These are phyloP conservation scores for Gaertneriomyces semiglobifer DNA, from an alignment of 192 early-diverging fungal species.

Conservation along the genomic window DNA sequence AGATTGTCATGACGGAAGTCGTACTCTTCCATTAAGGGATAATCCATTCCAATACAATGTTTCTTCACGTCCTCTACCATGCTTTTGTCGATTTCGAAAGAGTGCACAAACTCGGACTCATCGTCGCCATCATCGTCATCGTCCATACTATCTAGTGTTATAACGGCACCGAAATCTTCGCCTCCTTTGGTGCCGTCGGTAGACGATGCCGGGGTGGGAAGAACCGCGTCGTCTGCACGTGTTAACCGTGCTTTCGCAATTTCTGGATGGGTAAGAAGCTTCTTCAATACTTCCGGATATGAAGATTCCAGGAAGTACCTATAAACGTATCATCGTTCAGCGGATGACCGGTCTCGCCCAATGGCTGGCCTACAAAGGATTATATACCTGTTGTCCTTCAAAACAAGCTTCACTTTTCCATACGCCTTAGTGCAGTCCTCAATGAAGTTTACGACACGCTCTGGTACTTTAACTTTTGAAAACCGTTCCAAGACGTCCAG, in stretches of 20 bases:
- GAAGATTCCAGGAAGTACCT: constrained; percentile 92
- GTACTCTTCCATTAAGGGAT: constrained; percentile 94
- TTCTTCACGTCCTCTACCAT: constrained; percentile 74
- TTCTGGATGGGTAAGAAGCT: constrained; percentile 71
- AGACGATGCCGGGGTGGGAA: no score
- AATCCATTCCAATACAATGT: constrained; percentile 89
- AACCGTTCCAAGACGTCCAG: constrained; percentile 80
- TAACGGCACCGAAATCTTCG: constrained; percentile 49
- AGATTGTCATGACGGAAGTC: constrained; percentile 87
- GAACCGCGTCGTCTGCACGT: constrained; percentile 42
- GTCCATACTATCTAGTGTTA: constrained; percentile 51
- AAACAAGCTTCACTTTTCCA: constrained; percentile 94
- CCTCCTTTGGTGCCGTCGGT: neutral
- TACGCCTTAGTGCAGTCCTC: constrained; percentile 87
- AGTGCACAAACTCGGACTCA: constrained; percentile 50
- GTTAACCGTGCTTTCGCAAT: constrained; percentile 68
- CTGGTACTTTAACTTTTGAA: constrained; percentile 75
- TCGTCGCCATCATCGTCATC: constrained; percentile 48
- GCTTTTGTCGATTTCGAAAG: constrained; percentile 47
- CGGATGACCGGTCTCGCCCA: neutral
- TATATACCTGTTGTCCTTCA: constrained; percentile 80
- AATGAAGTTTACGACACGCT: constrained; percentile 74
- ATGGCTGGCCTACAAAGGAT: neutral
- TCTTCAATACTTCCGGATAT: constrained; percentile 83
- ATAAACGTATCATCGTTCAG: neutral